Evolutionary conservation across 257 asterid genomes (phyloP), one percentile per base, ranked within the genome.

Genomic region (Mitragyna speciosa): DNA sequence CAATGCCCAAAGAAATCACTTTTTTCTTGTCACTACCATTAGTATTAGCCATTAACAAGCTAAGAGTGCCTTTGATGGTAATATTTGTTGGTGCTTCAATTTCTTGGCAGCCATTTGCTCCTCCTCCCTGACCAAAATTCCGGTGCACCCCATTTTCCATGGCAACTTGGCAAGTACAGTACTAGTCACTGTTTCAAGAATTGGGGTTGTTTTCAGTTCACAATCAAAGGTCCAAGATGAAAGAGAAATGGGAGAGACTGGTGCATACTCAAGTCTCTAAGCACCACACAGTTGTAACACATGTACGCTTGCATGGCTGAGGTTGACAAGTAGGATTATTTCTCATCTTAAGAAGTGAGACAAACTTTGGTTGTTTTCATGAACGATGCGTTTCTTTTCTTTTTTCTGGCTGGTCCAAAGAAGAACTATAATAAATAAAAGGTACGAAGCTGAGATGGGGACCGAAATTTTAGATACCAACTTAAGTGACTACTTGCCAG

Each of bases 1-100:
- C 98, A 30, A 94, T 90, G 49, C 95, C 98, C 80, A 94, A 76
- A 47, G 97, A 91, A 80, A 94, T 92, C 30, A 91, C 85, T 49
- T 76, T 78, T 76, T 78, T 89, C 33, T 77, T 77, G 15, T 79
- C 84, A 49, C 72, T 76, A 8, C 45, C 83, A 66, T 76, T 85
- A 0, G 84, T 76, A 52, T 82, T 86, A 43, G 70, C 94, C 92
- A 84, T 87, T 76, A 94, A 65, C 84, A 88, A 79, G 8, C 89
- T 88, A n/a, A 94, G 90, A 47, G 88, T 88, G 82, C 96, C 97
- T 84, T 94, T 94, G 14, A 94, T 92, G 49, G 95, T 89, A n/a
- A 94, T 82, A 17, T 84, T 88, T 36, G 51, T 80, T 1, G 96
- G 92, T 10, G 82, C 80, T 79, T 88, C 95, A 20, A 81, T 61